Percentiles rank a stretch among this genome's conserved stretches.
These are phyloP conservation scores for Fomes fomentarius DNA, from an alignment of 1,284 basidiomycete genomes.

Conservation along the genomic window DNA sequence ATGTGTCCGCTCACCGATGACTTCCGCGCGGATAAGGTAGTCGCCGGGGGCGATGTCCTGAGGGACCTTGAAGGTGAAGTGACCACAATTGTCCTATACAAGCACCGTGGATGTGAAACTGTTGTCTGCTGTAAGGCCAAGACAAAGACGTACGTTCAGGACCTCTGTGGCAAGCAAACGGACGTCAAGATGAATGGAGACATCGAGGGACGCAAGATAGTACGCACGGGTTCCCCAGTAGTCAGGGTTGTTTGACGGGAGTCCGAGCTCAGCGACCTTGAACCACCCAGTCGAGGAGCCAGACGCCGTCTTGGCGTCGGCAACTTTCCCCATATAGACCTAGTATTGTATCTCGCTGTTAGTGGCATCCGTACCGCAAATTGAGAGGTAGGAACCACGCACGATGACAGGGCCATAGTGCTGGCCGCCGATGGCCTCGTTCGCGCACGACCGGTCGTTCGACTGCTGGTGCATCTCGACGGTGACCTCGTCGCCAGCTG, in stretches of 20 bases:
- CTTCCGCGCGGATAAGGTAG: constrained; percentile 56
- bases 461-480: constrained; percentile 61
- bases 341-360: constrained; percentile 9
- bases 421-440: constrained; percentile 49
- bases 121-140: background rate
- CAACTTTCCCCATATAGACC: constrained; percentile 52
- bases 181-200: background rate
- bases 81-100: constrained; percentile 52
- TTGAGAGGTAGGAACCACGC: too few species aligned
- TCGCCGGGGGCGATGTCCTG: constrained; percentile 48
- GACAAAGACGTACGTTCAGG: constrained; percentile 35
- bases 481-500: constrained; percentile 49
- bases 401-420: constrained; percentile 52
- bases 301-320: constrained; percentile 47
- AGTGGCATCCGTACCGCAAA: background rate
- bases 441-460: constrained; percentile 47
- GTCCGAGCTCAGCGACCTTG: constrained; percentile 53
- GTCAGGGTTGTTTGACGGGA: constrained; percentile 49
- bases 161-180: constrained; percentile 30
- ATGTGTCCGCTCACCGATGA: constrained; percentile 43
- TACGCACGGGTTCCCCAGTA: constrained; percentile 44
- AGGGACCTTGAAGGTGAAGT: constrained; percentile 53
- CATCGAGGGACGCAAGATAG: background rate
- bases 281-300: constrained; percentile 51
- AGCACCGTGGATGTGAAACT: background rate